phyloP scores from a whole-genome alignment of 1,139 yeast species.

The Lizanozyma gosingica region DNA sequence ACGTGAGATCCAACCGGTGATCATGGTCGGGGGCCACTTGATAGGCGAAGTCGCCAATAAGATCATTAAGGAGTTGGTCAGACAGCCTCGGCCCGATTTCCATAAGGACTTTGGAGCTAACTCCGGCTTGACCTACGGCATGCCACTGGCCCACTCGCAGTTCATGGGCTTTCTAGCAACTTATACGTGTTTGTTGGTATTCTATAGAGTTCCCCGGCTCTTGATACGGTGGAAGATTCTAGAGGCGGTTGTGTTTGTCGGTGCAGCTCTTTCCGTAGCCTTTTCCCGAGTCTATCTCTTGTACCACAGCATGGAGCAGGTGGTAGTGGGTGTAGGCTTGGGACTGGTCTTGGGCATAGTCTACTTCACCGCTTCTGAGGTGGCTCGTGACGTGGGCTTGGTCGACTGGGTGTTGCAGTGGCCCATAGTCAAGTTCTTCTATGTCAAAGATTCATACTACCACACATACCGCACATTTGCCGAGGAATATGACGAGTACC shows the following conservation, averaged over 20 bases:
- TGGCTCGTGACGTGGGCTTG: conserved; percentile 51
- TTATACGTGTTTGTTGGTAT: conserved; percentile 42
- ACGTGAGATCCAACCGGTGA: conserved; percentile 77
- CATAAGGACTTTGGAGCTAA: conserved; percentile 43
- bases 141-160: conserved; percentile 97
- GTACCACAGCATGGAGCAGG: conserved; percentile 72
- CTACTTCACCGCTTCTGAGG: conserved; percentile 46
- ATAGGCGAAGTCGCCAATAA: conserved; percentile 67
- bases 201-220: conserved; percentile 20
- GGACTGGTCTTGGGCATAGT: conserved; percentile 53
- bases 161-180: conserved; percentile 82
- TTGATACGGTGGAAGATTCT: conserved; percentile 13
- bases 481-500: conserved; percentile 23
- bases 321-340: conserved; percentile 56
- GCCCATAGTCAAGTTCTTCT: conserved; percentile 35
- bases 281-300: conserved; percentile 68
- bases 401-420: conserved; percentile 50
- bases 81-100: conserved; percentile 68
- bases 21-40: conserved; percentile 82
- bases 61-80: conserved; percentile 51
- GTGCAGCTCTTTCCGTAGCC: conserved; percentile 44
- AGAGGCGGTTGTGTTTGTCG: conserved; percentile 15
- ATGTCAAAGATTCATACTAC: conserved; percentile 52
- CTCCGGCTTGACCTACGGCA: conserved; percentile 64
- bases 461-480: conserved; percentile 30